These are phyloP conservation scores for Annulohypoxylon truncatum DNA, from an alignment of 2,329 filamentous ascomycete genomes.

Conservation along the genomic window DNA sequence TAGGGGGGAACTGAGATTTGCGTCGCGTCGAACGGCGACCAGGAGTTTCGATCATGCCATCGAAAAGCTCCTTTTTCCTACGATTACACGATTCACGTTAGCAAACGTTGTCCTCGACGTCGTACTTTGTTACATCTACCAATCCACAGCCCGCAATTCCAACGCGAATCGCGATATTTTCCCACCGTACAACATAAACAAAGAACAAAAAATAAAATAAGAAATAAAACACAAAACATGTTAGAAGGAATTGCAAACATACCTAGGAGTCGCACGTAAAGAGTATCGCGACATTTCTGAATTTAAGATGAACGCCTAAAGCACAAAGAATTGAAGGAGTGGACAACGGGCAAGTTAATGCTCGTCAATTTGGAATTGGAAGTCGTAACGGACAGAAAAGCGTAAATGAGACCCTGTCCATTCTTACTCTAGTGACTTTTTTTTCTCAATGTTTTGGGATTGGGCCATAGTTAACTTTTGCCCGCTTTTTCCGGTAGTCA, in stretches of 20 bases:
- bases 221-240: too few relatives aligned
- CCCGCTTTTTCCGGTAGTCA: slow-evolving; percentile 36
- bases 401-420: slow-evolving; percentile 7
- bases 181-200: slow-evolving; percentile 1
- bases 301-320: background rate
- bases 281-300: slow-evolving; percentile 46
- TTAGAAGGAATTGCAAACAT: slow-evolving; percentile 22
- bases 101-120: background rate
- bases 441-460: slow-evolving; percentile 12
- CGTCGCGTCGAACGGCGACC: slow-evolving; percentile 61
- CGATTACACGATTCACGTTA: slow-evolving; percentile 6
- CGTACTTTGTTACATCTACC: background rate
- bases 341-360: slow-evolving; percentile 45
- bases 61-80: slow-evolving; percentile 71
- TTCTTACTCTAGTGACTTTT: slow-evolving; percentile 23
- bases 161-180: background rate
- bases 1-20: slow-evolving; percentile 59
- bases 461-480: slow-evolving; percentile 15
- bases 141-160: background rate
- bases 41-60: slow-evolving; percentile 71
- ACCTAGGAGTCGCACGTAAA: slow-evolving; percentile 47
- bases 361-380: slow-evolving; percentile 35
- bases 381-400: slow-evolving; percentile 7
- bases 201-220: slow-evolving; percentile 5
- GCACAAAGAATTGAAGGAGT: slow-evolving; percentile 35